Evolutionary conservation across 2,329 filamentous ascomycete species (phyloP).

Genomic region (Fusarium chuoi): DNA sequence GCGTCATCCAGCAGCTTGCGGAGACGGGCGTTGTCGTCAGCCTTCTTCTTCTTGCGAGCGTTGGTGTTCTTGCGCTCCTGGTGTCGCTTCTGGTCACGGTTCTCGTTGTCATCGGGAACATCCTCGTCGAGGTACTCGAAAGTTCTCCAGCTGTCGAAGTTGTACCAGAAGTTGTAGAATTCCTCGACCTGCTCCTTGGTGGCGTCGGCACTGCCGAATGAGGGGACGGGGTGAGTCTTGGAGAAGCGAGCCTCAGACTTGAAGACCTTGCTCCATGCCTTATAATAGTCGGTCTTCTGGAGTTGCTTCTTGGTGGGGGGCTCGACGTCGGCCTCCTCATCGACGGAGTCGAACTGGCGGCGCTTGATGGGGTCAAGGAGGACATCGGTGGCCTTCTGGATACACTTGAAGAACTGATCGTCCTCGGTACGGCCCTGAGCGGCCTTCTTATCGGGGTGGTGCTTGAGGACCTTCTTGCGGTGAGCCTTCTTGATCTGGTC

Average conservation of each 20-base stretch:
- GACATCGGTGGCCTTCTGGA: constrained; percentile 96
- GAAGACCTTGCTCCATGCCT: constrained; percentile 91
- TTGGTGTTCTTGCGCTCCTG: constrained; percentile 99
- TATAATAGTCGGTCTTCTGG: constrained; percentile 91
- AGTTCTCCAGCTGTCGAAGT: constrained; percentile 96
- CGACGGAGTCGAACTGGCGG: constrained; percentile 95
- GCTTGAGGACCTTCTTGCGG: constrained; percentile 99
- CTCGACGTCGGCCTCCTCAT: constrained; percentile 91
- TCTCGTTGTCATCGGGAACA: constrained; percentile 98
- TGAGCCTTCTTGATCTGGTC: constrained; percentile 99
- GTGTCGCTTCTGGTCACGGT: constrained; percentile 98
- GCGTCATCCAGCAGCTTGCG: constrained; percentile 90
- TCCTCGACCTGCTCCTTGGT: constrained; percentile 89
- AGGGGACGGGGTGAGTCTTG: constrained; percentile 87
- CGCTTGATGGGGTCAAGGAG: constrained; percentile 92
- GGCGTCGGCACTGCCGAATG: constrained; percentile 85
- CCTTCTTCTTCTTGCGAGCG: constrained; percentile 99
- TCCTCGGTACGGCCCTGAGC: constrained; percentile 88
- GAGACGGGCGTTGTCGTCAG: constrained; percentile 91
- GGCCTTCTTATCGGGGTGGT: constrained; percentile 99
- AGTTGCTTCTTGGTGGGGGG: constrained; percentile 92
- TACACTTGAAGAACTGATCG: constrained; percentile 99
- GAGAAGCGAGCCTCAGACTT: constrained; percentile 94
- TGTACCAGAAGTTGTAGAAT: constrained; percentile 99
- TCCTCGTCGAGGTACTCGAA: constrained; percentile 99